These are phyloP conservation scores for Aegle marmelos DNA, from an alignment of 345 rosid genomes.

Conservation along the genomic window DNA sequence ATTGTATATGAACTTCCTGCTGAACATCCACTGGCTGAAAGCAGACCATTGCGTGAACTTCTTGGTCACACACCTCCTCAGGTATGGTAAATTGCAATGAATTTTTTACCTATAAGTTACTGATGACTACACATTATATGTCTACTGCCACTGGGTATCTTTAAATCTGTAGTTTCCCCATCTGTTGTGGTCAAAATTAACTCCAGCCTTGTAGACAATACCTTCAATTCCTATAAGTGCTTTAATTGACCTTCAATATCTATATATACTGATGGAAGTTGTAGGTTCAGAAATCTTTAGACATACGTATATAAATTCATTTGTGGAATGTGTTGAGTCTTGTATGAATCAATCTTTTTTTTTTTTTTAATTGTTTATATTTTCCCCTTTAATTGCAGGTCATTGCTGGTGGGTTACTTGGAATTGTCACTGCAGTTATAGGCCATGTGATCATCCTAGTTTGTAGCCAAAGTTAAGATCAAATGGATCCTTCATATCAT, in stretches of 20 bases:
- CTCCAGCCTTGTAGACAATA: background rate
- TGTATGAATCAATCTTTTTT: background rate
- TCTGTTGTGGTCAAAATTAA: background rate
- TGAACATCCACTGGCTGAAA: conserved; percentile 90
- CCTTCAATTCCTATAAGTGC: background rate
- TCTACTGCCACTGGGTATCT: background rate
- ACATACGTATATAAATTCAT: background rate
- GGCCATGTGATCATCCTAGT: conserved; percentile 51
- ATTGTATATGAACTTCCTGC: conserved; percentile 89
- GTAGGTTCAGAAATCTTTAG: background rate
- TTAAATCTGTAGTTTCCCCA: background rate
- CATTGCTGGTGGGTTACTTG: conserved; percentile 74
- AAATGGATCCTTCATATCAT: conserved; percentile 5
- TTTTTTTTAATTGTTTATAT: background rate
- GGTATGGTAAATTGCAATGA: conserved; percentile 33
- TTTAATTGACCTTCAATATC: no score
- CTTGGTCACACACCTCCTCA: conserved; percentile 91
- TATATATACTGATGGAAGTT: background rate
- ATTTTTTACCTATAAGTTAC: background rate
- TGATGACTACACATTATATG: background rate
- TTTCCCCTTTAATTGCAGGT: conserved; percentile 43
- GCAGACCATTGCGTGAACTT: conserved; percentile 76
- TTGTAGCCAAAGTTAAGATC: conserved; percentile 20
- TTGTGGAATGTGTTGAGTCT: background rate
- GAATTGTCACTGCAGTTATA: conserved; percentile 45